Conservation (phyloP, 257 asterid genomes). For the Paraleonurus japonicus region DNA sequence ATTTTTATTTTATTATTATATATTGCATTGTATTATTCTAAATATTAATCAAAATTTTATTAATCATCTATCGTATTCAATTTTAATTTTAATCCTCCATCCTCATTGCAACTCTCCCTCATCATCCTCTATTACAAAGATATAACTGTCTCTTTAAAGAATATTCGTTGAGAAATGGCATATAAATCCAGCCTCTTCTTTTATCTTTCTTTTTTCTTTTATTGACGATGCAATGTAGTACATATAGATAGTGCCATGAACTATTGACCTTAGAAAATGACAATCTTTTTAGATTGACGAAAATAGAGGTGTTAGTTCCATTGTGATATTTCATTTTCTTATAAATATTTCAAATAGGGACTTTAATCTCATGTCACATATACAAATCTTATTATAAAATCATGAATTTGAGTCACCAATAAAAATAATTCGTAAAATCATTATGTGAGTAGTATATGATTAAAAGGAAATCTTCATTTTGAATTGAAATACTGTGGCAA, state of each 20-base stretch:
- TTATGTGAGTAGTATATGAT: too few relatives aligned
- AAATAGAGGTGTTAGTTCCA: background rate
- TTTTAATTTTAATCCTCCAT: too few relatives aligned
- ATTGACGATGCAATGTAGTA: background rate
- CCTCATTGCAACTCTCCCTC: too few relatives aligned
- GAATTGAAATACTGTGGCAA: background rate
- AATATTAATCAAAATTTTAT: too few relatives aligned
- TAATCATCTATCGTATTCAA: too few relatives aligned
- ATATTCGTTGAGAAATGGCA: constrained; percentile 2
- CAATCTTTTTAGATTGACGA: background rate
- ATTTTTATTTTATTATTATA: too few relatives aligned
- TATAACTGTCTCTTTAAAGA: background rate
- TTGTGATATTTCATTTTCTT: too few relatives aligned
- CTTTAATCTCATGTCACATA: background rate
- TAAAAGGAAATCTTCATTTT: background rate
- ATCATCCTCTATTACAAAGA: constrained; percentile 1
- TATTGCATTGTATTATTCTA: too few relatives aligned
- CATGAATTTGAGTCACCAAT: too few relatives aligned
- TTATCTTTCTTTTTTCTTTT: background rate
- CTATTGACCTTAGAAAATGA: background rate
- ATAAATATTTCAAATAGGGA: too few relatives aligned
- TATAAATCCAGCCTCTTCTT: background rate
- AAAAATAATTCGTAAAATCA: background rate
- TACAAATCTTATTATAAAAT: background rate
- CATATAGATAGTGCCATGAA: background rate